Evolutionary conservation across 2,329 filamentous ascomycete species (phyloP), one percentile per base, ranked within the genome.

Genomic region (Thelonectria olida): DNA sequence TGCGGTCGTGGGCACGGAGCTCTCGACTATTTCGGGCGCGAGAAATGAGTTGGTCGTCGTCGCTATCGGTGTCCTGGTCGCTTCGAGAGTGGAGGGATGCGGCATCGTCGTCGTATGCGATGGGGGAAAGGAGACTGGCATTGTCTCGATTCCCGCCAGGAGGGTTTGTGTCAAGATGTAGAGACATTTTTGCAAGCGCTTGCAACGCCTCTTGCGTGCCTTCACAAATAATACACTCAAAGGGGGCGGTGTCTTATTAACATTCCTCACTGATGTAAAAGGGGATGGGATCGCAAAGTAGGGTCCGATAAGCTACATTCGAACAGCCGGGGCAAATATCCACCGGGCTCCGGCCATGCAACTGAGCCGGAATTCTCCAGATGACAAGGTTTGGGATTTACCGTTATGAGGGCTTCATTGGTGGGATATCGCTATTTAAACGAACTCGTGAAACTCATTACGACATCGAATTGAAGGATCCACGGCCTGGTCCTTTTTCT

Each of bases 61-160:
- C 90, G 77, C 88, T 91, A 73, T 93, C 90, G 58, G 88, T 90
- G 72, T 92, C 90, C 74, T 92, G 90, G 71, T 91, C 90, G 79
- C 85, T 88, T 64, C 85, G 85, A 69, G 84, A 88, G 70, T 88
- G 85, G 41, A 92, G 78, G 7, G 89, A 91, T 12, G 85, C 80
- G 54, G 88, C 88, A 75, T 92, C 90, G 69, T 89, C 88, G 67
- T 92, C 89, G 79, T 90, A 90, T 48, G 81, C 83, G 63, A 81
- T 76, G 39, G 89, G 88, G 12, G 88, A 90, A 47, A 92, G 85
- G 48, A 91, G 82, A 45, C 83, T 84, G 51, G 69, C 67, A 58
- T 74, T 72, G 66, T 79, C 76, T 48, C 69, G 70, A 20, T 61
- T 65, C 56, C 58, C 64, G 22, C 49, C 67, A 8, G 66, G 55